A percentile compares a stretch with the other conserved stretches of the same genome.
phyloP scores from a whole-genome alignment of 352 stramenopile species.

The Globisporangium irregulare region DNA sequence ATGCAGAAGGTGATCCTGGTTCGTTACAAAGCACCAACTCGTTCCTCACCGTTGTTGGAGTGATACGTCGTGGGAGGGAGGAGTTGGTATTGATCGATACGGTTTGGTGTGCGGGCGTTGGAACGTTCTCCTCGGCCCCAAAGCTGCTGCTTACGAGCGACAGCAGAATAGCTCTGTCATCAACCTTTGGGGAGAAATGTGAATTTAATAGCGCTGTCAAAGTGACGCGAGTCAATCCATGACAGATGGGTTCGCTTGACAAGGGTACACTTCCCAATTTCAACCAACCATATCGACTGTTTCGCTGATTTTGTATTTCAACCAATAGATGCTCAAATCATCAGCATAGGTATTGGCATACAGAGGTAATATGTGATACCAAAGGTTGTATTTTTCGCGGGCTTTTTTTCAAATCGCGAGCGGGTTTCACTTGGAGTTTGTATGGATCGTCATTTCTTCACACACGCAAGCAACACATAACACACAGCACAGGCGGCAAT shows the following conservation, averaged over 20 bases:
- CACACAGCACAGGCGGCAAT: not conserved
- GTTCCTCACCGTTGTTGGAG: not conserved
- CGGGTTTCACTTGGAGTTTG: conserved; percentile 11
- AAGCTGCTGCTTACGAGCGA: not conserved
- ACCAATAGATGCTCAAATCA: not conserved
- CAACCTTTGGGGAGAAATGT: not conserved
- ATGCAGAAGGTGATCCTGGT: too few relatives aligned
- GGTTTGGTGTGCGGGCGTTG: not conserved
- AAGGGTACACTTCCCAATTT: not conserved
- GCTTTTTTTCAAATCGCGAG: conserved; percentile 17
- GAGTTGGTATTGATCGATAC: not conserved
- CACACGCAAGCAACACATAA: not conserved
- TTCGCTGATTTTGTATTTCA: not conserved
- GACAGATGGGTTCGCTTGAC: not conserved
- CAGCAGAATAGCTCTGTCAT: not conserved
- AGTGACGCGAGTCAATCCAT: not conserved
- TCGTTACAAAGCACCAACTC: not conserved
- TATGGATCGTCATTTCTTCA: conserved; percentile 3
- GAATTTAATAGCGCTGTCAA: not conserved
- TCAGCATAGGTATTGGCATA: not conserved
- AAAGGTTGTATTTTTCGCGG: conserved; percentile 2
- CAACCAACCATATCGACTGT: not conserved
- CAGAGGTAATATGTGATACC: conserved; percentile 1
- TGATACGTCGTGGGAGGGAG: not conserved
- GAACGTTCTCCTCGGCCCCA: not conserved